Base-by-base conservation (phyloP, 2,329 filamentous ascomycete species). In the Epichloe scottii region DNA sequence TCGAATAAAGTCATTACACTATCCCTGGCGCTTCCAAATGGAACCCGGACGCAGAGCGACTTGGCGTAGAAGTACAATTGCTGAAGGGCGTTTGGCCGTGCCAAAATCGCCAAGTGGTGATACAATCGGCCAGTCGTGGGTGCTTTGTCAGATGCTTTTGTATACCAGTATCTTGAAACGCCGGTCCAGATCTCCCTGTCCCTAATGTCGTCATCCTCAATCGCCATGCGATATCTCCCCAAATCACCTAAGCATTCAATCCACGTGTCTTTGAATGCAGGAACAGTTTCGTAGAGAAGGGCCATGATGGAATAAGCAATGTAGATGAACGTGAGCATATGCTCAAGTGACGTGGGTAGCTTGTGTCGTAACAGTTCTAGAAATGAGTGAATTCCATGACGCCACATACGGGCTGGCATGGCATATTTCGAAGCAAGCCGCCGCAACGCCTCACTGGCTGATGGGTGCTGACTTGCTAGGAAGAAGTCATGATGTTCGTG, bases 331-430 rank as follows among this genome's bases (percentile, higher is more conserved):
- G 83, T 82, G 0, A 95, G 70, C 89, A 97, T 96, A 51, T 94
- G 86, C 47, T 96, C 90, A 0, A 89, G 68, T 1, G 86, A 89
- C 0, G 74, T 75, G 0, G 90, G 91, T 0, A 95, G 70, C 2
- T 83, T 78, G 56, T 87, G 81, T 0, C 88, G 74, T 0, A 95
- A 66, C 0, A 94, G 64, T 57, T 95, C 88, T 0, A 95, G 72
- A 52, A 93, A 93, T 0, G 81, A 83, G 61, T 94, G 89, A 3
- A 97, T 96, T 0, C 87, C 91, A 58, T 95, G 87, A 0, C 88
- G 77, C 93, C 93, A 97, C 87, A 97, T 93, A 0, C 91, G 74
- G 0, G 87, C 89, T 0, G 91, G 90, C 88, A 97, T 96, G 0
- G 82, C 82, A 58, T 95, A 95, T 54, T 93, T 93, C 0, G 77